Evolutionary conservation across 2,329 filamentous ascomycete species (phyloP), one percentile per base, ranked within the genome.

Genomic region (Hypoxylon rubiginosum): DNA sequence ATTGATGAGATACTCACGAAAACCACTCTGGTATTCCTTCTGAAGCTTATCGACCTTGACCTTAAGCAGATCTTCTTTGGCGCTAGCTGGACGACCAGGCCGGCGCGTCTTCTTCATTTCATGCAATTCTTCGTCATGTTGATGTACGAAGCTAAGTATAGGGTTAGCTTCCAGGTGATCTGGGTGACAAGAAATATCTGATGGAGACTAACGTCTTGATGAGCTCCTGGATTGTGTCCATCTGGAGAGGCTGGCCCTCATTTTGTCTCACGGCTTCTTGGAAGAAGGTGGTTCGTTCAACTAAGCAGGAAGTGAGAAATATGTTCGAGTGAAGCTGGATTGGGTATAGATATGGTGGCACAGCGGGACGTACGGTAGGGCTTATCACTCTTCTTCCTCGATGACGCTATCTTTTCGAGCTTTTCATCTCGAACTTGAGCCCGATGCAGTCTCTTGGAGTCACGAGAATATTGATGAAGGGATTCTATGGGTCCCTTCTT

Each of bases 391-490:
- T 91, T 96, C 73, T 86, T 86, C 73, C 92, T 87, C 39, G 89
- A 83, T n/a, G 87, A 82, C 21, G 89, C 86, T 60, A 94, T 82
- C 77, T 91, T 91, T 71, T 89, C 88, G 36, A 99, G 85, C 76
- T 92, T 92, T 74, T 96, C 91, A 75, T 97, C 94, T 79, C 96
- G 87, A 69, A 90, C 86, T 67, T 88, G 88, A 19, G 96, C 96
- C 73, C 90, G 88, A 77, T 93, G 91, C 68, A 98, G 83, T 55
- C 93, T 88, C 75, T 91, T 88, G 3, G 94, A 92, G 82, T 98
- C 93, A 71, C 96, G 87, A 66, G 94, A 97, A 78, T 93, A 93
- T 79, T 94, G 91, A 76, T 98, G 95, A 21, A 98, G 85, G 11
- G 91, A 86, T 30, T 90, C 90, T 50, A 93, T 86, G 41, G 89